Evolutionary conservation across 257 asterid species (phyloP).

Genomic region (Mentha longifolia): DNA sequence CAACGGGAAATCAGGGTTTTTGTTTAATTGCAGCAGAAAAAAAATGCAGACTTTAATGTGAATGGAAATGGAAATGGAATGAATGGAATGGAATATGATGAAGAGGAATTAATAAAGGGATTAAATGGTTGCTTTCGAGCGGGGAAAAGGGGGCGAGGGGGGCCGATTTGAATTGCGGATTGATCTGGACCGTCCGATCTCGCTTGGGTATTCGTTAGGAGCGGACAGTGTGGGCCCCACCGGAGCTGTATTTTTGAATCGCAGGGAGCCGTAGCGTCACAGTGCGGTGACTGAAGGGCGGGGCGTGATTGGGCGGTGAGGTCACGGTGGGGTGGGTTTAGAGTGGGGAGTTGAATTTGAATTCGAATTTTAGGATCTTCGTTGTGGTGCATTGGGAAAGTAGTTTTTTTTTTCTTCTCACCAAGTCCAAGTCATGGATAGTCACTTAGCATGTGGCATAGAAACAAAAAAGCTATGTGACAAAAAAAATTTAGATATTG

Average conservation of each 20-base stretch:
- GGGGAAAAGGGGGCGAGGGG: conserved; percentile 40
- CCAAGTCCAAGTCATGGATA: conserved; percentile 29
- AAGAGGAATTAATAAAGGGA: conserved; percentile 20
- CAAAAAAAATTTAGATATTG: conserved; percentile 11
- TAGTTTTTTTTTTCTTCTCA: conserved; percentile 24
- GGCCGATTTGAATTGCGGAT: conserved; percentile 47
- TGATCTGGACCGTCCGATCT: conserved; percentile 59
- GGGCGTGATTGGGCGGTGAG: conserved; percentile 28
- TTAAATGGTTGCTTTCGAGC: conserved; percentile 57
- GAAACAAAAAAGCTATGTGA: conserved; percentile 24
- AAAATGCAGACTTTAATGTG: not conserved
- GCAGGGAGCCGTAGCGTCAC: not conserved
- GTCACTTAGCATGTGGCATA: conserved; percentile 33
- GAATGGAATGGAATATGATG: conserved; percentile 8
- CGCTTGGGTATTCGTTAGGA: conserved; percentile 62
- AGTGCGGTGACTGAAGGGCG: conserved; percentile 24
- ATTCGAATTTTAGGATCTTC: conserved; percentile 55
- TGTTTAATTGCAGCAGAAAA: not conserved
- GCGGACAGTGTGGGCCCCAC: conserved; percentile 65
- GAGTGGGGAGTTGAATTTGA: conserved; percentile 40
- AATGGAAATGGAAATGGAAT: not conserved
- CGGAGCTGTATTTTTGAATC: conserved; percentile 38
- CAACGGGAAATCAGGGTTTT: conserved; percentile 4
- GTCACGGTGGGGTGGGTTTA: conserved; percentile 36
- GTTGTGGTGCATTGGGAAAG: conserved; percentile 40